Evolutionary conservation across 2,329 filamentous ascomycete genomes (phyloP).

Genomic region (Colletotrichum acutatum): DNA sequence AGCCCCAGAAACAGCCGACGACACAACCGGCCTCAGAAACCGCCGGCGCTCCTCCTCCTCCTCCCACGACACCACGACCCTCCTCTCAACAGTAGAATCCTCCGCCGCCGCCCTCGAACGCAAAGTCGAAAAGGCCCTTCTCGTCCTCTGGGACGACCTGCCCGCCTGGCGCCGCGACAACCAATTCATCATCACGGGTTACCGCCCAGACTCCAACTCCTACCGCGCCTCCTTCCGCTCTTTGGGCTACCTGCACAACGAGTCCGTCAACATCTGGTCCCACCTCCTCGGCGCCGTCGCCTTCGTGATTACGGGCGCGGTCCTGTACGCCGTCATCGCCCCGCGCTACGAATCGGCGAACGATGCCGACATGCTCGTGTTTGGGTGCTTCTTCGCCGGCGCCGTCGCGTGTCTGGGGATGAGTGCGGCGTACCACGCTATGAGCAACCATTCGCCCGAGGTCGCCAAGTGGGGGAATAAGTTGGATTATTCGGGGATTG

Average conservation of each 20-base stretch:
- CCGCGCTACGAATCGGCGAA: conserved; percentile 75
- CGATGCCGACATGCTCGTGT: conserved; percentile 73
- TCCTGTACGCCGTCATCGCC: conserved; percentile 67
- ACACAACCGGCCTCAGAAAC: conserved; percentile 8
- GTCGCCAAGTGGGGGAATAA: conserved; percentile 91
- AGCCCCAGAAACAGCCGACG: background rate
- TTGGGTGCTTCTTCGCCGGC: conserved; percentile 83
- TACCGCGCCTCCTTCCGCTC: conserved; percentile 58
- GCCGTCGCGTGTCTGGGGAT: conserved; percentile 79
- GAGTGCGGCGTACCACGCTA: conserved; percentile 86
- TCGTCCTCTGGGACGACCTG: conserved; percentile 68
- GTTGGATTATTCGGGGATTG: conserved; percentile 94
- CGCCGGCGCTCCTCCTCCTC: background rate
- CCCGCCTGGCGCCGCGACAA: conserved; percentile 71
- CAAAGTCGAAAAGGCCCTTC: conserved; percentile 52
- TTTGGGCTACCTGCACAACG: conserved; percentile 68
- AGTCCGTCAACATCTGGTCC: conserved; percentile 72
- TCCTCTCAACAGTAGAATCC: conserved; percentile 43
- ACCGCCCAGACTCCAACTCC: conserved; percentile 62
- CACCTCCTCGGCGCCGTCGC: conserved; percentile 73
- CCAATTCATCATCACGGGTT: conserved; percentile 63
- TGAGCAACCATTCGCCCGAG: conserved; percentile 83
- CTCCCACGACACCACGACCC: background rate
- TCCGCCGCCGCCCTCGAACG: conserved; percentile 45
- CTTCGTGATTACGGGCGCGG: conserved; percentile 61